These are phyloP conservation scores for Aspergillus melleus DNA, from an alignment of 2,329 filamentous ascomycete genomes.

Conservation along the genomic window DNA sequence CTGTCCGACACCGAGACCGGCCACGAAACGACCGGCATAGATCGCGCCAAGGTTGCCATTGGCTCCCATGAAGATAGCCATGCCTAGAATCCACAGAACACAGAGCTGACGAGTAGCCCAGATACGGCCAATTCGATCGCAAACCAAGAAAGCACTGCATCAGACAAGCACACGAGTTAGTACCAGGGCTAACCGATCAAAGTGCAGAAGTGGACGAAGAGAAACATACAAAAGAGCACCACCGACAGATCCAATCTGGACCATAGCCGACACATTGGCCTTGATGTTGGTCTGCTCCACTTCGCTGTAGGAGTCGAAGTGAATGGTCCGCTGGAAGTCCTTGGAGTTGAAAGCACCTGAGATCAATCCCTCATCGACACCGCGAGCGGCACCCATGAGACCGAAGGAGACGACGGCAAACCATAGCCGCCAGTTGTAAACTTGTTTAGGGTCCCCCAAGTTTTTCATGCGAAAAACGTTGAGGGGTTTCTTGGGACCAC, in stretches of 20 bases:
- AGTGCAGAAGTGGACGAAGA: neutral
- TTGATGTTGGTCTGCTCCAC: conserved; percentile 66
- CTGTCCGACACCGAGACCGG: conserved; percentile 45
- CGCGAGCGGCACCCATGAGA: conserved; percentile 73
- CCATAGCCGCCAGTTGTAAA: conserved; percentile 77
- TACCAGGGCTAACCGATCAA: neutral
- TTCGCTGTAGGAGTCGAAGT: conserved; percentile 54
- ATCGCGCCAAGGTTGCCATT: conserved; percentile 40
- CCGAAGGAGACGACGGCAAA: conserved; percentile 73
- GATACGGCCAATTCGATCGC: conserved; percentile 48
- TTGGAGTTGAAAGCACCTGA: conserved; percentile 68
- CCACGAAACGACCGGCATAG: conserved; percentile 47
- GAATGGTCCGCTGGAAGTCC: conserved; percentile 62
- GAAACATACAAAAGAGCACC: conserved; percentile 61
- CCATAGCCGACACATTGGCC: conserved; percentile 78
- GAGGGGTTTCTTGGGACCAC: conserved; percentile 48
- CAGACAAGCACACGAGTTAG: neutral
- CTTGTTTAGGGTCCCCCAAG: conserved; percentile 65
- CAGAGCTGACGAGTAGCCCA: conserved; percentile 44
- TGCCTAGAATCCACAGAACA: conserved; percentile 43
- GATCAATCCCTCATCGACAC: conserved; percentile 79
- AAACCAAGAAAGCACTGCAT: conserved; percentile 49
- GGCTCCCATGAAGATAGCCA: conserved; percentile 47
- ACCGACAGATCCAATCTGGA: conserved; percentile 73
- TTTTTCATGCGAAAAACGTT: conserved; percentile 62